phyloP scores from a whole-genome alignment of 2,329 filamentous ascomycete genomes.

The Fusarium mexicanum region DNA sequence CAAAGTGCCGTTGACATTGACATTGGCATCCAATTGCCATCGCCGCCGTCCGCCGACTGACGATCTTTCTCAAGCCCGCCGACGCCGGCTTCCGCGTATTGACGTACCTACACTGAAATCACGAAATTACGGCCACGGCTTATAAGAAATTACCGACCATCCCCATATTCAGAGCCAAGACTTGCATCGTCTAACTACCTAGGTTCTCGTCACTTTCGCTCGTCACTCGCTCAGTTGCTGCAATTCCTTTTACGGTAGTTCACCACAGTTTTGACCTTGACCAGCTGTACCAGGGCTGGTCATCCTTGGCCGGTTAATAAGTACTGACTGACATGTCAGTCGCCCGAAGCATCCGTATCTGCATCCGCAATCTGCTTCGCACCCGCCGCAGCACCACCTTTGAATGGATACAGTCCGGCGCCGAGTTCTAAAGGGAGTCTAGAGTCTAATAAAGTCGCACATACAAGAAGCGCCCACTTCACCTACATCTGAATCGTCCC shows the following conservation, averaged over 20 bases:
- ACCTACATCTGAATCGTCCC: conserved; percentile 28
- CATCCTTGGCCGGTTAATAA: conserved; percentile 35
- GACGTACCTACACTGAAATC: background rate
- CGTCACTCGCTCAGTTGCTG: conserved; percentile 18
- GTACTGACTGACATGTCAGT: conserved; percentile 40
- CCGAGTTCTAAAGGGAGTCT: conserved; percentile 41
- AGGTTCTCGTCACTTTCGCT: conserved; percentile 12
- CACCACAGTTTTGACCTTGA: conserved; percentile 12
- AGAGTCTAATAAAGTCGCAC: conserved; percentile 37
- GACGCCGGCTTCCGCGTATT: conserved; percentile 30
- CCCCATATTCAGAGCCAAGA: conserved; percentile 35
- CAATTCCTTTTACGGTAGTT: conserved; percentile 26
- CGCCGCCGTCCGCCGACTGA: conserved; percentile 25
- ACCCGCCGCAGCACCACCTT: conserved; percentile 41
- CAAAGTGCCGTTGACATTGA: background rate
- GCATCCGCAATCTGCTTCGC: conserved; percentile 24
- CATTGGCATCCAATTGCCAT: conserved; percentile 1
- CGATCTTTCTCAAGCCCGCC: conserved; percentile 22
- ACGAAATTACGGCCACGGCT: conserved; percentile 10
- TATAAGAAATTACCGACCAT: conserved; percentile 25
- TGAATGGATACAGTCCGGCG: conserved; percentile 40
- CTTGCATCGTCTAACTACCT: conserved; percentile 4
- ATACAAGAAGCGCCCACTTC: conserved; percentile 36
- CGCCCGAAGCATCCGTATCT: conserved; percentile 42
- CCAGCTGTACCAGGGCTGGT: conserved; percentile 28